phyloP scores from a whole-genome alignment of 305 asterid species.

The Fraxinus nigra region DNA sequence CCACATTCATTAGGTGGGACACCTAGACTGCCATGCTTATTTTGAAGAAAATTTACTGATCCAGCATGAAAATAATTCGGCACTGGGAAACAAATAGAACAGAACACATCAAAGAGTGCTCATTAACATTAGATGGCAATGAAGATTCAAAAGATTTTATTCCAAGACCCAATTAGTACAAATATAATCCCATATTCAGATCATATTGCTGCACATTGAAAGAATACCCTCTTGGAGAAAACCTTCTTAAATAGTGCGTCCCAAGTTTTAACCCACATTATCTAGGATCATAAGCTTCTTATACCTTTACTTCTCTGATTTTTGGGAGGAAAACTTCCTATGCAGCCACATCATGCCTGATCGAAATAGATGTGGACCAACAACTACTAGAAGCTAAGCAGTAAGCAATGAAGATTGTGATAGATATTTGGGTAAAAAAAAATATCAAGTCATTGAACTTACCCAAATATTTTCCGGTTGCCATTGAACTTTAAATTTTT shows the following conservation, averaged over 20 bases:
- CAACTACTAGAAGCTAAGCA: not conserved
- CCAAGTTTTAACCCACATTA: not conserved
- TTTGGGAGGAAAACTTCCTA: not conserved
- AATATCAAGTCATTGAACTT: not conserved
- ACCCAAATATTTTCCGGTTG: not conserved
- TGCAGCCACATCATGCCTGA: not conserved
- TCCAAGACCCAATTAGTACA: not conserved
- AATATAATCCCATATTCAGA: not conserved
- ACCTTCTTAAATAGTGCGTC: not conserved
- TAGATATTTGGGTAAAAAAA: not conserved
- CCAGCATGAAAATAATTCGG: constrained; percentile 49
- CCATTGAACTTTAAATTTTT: not conserved
- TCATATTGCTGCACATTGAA: not conserved
- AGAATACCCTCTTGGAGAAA: not conserved
- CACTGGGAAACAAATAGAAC: constrained; percentile 39
- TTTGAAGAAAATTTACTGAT: constrained; percentile 61
- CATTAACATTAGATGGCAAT: not conserved
- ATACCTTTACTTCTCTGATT: not conserved
- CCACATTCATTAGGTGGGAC: constrained; percentile 43
- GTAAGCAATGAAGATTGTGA: not conserved
- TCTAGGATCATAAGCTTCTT: not conserved
- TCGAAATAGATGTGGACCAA: not conserved
- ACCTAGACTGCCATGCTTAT: constrained; percentile 35
- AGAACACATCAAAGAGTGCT: not conserved
- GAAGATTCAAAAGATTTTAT: constrained; percentile 1